Evolutionary conservation across 2,329 filamentous ascomycete species (phyloP).

Genomic region (Chaetomium sp.): DNA sequence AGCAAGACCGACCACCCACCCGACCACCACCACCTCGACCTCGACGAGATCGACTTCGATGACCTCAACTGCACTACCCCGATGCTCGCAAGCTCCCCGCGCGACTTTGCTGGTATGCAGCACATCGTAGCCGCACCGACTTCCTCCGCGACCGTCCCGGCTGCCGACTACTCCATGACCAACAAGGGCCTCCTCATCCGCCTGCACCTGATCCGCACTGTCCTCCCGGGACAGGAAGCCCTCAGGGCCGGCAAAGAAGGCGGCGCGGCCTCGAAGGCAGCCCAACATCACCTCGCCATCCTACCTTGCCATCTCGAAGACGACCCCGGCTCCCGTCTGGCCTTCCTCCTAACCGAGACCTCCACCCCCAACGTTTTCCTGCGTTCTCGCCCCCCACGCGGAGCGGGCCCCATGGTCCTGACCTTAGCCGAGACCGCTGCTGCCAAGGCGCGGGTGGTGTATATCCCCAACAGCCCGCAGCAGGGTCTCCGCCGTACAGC

Average conservation of each 20-base stretch:
- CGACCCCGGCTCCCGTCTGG: conserved; percentile 13
- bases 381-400: conserved; percentile 11
- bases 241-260: background rate
- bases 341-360: conserved; percentile 17
- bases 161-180: conserved; percentile 17
- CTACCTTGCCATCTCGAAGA: conserved; percentile 16
- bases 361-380: conserved; percentile 15
- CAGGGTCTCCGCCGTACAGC: background rate
- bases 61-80: conserved; percentile 10
- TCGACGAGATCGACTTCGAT: conserved; percentile 16
- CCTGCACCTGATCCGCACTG: conserved; percentile 3
- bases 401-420: conserved; percentile 1
- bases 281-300: conserved; percentile 12
- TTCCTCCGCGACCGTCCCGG: background rate
- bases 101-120: conserved; percentile 17
- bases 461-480: conserved; percentile 13
- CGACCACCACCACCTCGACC: background rate
- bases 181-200: conserved; percentile 21
- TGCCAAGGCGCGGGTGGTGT: conserved; percentile 6
- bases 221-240: background rate
- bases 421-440: conserved; percentile 4
- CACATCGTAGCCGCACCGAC: conserved; percentile 11
- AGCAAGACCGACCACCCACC: background rate
- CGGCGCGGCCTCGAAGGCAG: too few species aligned
- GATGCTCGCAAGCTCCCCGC: conserved; percentile 18